These are phyloP conservation scores for Colletotrichum destructivum DNA, from an alignment of 2,329 filamentous ascomycete species.

Conservation along the genomic window DNA sequence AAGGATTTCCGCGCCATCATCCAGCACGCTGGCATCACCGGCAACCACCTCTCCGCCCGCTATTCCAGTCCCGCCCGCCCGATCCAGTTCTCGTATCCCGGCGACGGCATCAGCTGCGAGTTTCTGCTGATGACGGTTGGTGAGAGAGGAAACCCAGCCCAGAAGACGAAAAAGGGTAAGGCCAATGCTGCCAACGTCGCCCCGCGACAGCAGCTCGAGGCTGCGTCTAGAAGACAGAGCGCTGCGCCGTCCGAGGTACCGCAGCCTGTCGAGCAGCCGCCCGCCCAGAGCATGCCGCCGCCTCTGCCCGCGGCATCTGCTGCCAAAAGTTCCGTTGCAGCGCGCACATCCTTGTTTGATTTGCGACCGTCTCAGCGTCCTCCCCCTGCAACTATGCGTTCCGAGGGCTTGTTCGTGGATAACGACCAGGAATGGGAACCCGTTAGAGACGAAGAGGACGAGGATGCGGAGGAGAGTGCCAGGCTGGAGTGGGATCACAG, in stretches of 20 bases:
- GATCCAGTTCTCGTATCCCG: slow-evolving; percentile 80
- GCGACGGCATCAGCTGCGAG: slow-evolving; percentile 79
- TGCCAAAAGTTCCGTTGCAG: slow-evolving; percentile 21
- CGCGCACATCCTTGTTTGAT: slow-evolving; percentile 53
- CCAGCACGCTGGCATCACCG: slow-evolving; percentile 79
- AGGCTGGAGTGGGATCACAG: slow-evolving; percentile 83
- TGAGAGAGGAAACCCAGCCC: slow-evolving; percentile 67
- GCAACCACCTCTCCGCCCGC: slow-evolving; percentile 75
- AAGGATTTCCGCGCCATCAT: slow-evolving; percentile 88
- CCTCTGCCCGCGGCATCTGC: slow-evolving; percentile 48
- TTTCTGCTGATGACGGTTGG: slow-evolving; percentile 89
- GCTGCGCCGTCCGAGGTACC: slow-evolving; percentile 54
- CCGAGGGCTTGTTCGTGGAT: slow-evolving; percentile 82
- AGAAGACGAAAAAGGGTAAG: slow-evolving; percentile 61
- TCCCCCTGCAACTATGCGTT: slow-evolving; percentile 70
- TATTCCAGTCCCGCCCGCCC: slow-evolving; percentile 82
- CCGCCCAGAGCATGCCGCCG: slow-evolving; percentile 47
- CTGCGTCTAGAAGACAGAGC: slow-evolving; percentile 62
- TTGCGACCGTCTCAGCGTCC: slow-evolving; percentile 68
- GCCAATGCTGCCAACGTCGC: slow-evolving; percentile 58
- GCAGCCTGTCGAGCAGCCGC: slow-evolving; percentile 45
- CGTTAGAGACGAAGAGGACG: slow-evolving; percentile 70
- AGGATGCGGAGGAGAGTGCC: slow-evolving; percentile 75
- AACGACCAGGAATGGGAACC: slow-evolving; percentile 83
- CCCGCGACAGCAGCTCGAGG: slow-evolving; percentile 62